Evolutionary conservation across 306 rosid species (phyloP).

Genomic region (Hippophae gyantsensis): DNA sequence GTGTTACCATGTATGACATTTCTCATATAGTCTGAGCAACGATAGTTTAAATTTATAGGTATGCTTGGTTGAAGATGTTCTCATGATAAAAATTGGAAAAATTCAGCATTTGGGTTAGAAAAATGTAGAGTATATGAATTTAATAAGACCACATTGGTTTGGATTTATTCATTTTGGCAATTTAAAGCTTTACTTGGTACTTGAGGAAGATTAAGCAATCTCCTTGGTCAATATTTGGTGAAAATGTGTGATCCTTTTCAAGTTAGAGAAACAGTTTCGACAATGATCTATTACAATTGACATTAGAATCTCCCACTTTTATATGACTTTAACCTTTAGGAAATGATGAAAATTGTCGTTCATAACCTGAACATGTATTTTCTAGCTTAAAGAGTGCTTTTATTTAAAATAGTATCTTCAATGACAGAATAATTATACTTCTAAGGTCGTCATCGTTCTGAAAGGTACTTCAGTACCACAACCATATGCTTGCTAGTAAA

Average conservation of each 20-base stretch:
- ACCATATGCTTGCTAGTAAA: too few relatives aligned
- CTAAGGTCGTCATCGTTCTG: too few relatives aligned
- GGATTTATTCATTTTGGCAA: constrained; percentile 25
- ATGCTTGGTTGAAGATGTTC: not conserved
- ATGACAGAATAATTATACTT: too few relatives aligned
- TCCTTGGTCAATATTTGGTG: not conserved
- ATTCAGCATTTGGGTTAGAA: not conserved
- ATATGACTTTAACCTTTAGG: too few relatives aligned
- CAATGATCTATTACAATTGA: not conserved
- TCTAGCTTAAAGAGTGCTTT: too few relatives aligned
- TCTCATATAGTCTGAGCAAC: not conserved
- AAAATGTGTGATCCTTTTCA: not conserved
- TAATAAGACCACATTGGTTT: constrained; percentile 11
- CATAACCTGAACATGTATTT: too few relatives aligned
- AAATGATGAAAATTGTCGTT: too few relatives aligned
- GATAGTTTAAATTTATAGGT: not conserved
- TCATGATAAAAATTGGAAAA: not conserved
- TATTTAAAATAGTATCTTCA: too few relatives aligned
- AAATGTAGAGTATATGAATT: constrained; percentile 3
- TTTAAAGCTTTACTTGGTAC: constrained; percentile 21
- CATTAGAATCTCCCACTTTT: too few relatives aligned
- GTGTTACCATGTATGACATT: not conserved
- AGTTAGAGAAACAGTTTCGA: not conserved
- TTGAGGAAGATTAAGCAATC: constrained; percentile 10
- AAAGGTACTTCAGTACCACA: too few relatives aligned